phyloP scores from a whole-genome alignment of 345 rosid genomes.

The Microthlaspi erraticum region DNA sequence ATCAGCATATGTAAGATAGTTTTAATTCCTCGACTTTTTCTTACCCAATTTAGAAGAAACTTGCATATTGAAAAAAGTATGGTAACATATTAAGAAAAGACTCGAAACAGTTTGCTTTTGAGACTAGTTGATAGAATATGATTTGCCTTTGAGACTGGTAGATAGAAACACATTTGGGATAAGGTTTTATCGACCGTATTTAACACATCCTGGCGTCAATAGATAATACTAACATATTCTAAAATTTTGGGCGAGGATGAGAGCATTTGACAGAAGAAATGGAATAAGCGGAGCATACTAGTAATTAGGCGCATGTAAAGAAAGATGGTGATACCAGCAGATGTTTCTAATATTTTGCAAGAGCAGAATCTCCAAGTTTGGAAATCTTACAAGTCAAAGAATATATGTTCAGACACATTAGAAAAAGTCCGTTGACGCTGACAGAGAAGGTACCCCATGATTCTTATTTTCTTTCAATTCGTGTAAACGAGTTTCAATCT shows the following conservation, averaged over 20 bases:
- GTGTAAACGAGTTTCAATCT: too few species aligned
- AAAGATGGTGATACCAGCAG: not conserved
- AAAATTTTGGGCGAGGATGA: not conserved
- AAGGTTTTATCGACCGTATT: too few species aligned
- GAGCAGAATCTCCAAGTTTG: too few species aligned
- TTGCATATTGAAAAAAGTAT: not conserved
- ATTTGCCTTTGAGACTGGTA: constrained; percentile 6
- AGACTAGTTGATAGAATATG: constrained; percentile 16
- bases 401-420: not conserved
- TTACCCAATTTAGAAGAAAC: not conserved
- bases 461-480: too few species aligned
- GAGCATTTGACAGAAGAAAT: not conserved
- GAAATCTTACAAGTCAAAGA: not conserved
- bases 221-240: not conserved
- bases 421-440: not conserved
- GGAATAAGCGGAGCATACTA: too few species aligned
- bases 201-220: not conserved
- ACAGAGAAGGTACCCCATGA: not conserved
- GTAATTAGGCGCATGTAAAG: too few species aligned
- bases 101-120: constrained; percentile 8
- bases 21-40: not conserved
- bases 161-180: too few species aligned
- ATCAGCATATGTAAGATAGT: constrained; percentile 16
- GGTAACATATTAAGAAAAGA: not conserved
- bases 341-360: too few species aligned